A percentile compares a stretch with the other conserved stretches of the same genome.
These are phyloP conservation scores for Raphidocelis subcapitata DNA, from an alignment of 139 green algal species.

Conservation along the genomic window DNA sequence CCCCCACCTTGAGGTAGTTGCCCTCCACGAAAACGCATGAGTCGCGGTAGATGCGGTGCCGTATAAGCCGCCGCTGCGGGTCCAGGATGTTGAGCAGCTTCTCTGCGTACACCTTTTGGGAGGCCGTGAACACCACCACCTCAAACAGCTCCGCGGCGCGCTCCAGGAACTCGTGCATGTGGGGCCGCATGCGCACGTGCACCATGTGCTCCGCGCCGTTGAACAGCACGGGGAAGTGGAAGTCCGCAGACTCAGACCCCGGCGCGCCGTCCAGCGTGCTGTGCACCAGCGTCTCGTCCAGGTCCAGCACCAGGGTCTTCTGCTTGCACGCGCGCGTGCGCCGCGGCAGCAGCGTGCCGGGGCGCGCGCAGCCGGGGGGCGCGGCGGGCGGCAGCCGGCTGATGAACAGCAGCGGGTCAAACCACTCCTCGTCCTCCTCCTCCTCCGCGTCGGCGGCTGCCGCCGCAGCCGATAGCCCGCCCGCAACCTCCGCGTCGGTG, in stretches of 20 bases:
- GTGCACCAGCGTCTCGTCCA: constrained; percentile 99
- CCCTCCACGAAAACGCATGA: constrained; percentile 90
- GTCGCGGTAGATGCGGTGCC: constrained; percentile 92
- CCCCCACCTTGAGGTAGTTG: constrained; percentile 88
- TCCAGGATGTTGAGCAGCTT: constrained; percentile 46
- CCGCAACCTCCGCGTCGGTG: neutral
- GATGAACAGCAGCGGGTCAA: constrained; percentile 30
- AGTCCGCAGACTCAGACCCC: constrained; percentile 62
- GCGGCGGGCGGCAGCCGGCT: constrained; percentile 13
- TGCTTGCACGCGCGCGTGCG: constrained; percentile 30
- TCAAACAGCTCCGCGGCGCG: constrained; percentile 54
- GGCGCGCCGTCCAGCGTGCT: constrained; percentile 83
- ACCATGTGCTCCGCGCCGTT: constrained; percentile 33
- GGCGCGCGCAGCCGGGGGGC: neutral
- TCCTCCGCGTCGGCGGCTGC: constrained; percentile 10
- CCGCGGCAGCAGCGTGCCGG: constrained; percentile 17
- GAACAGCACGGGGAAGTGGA: constrained; percentile 82
- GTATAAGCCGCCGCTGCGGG: constrained; percentile 58
- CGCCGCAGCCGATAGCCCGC: neutral
- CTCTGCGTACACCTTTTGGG: constrained; percentile 62
- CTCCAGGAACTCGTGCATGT: constrained; percentile 28
- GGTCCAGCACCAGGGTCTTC: constrained; percentile 90
- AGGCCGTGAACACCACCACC: constrained; percentile 94
- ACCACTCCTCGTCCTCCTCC: constrained; percentile 23
- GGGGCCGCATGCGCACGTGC: constrained; percentile 25